A percentile compares a stretch with the other conserved stretches of the same genome.
These are phyloP conservation scores for Phaffia tasmanica DNA, from an alignment of 768 basidiomycete species.

Conservation along the genomic window DNA sequence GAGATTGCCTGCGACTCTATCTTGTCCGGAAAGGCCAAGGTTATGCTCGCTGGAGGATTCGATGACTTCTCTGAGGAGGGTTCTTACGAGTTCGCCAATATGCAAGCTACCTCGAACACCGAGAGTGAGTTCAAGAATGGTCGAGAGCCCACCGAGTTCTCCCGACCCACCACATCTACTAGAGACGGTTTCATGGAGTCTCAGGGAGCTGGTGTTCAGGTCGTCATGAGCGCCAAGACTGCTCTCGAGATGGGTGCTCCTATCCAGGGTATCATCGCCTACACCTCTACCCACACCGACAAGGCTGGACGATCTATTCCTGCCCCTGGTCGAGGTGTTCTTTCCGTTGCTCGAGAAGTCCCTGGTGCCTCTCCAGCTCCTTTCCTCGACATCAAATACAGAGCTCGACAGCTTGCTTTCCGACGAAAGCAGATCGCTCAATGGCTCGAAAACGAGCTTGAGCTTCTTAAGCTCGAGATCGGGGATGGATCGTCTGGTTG, in stretches of 20 bases:
- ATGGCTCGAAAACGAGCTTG: slow-evolving; percentile 83
- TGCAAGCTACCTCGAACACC: slow-evolving; percentile 97
- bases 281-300: slow-evolving; percentile 94
- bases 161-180: slow-evolving; percentile 89
- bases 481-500: slow-evolving; percentile 46
- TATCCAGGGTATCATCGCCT: slow-evolving; percentile 84
- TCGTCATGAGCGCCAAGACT: slow-evolving; percentile 93
- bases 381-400: slow-evolving; percentile 73
- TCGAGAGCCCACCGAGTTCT: slow-evolving; percentile 97
- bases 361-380: slow-evolving; percentile 59
- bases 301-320: slow-evolving; percentile 98
- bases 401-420: slow-evolving; percentile 87
- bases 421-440: slow-evolving; percentile 77
- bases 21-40: slow-evolving; percentile 88
- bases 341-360: slow-evolving; percentile 77
- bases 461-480: slow-evolving; percentile 68
- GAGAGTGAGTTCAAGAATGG: slow-evolving; percentile 98
- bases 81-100: slow-evolving; percentile 55
- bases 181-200: slow-evolving; percentile 97
- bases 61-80: slow-evolving; percentile 77
- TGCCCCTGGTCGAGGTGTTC: slow-evolving; percentile 86
- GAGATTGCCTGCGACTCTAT: slow-evolving; percentile 98
- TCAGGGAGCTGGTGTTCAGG: slow-evolving; percentile 90
- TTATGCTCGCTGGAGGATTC: slow-evolving; percentile 98
- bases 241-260: slow-evolving; percentile 88